Base-by-base conservation (phyloP, 768 basidiomycete genomes). In the Agrocybe chaxingu region DNA sequence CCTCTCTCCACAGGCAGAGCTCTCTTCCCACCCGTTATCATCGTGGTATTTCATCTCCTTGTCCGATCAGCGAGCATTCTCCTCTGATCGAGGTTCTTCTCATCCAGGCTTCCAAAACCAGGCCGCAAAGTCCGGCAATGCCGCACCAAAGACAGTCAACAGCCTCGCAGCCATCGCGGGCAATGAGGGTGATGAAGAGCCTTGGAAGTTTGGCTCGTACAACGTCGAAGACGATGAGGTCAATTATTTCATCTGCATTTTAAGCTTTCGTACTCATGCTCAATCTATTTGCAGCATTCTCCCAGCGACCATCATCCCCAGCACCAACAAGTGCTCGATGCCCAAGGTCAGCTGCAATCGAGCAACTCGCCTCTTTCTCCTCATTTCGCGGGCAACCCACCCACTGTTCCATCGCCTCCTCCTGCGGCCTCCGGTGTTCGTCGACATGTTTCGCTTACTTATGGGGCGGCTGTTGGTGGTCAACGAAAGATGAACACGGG, bases 181-280 rank as follows among this genome's bases (percentile, higher is more conserved):
- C 37, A 86, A 89, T 60, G 90, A 93, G 58, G 89, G 85, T 57
- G 90, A 91, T 53, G 90, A 93, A 64, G 90, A 92, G 56, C 87
- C 89, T 49, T 93, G 91, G 91, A 87, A 89, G 65, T 71, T 76
- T 38, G 81, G 82, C 36, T 78, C 75, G 32, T 74, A 67, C 69
- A 79, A 64, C 70, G 72, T 67, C 9, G 73, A 81, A 51, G 85
- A 84, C 46, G 87, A 88, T 31, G 87, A 89, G 69, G 89, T 88
- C 54, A 56, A 70, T 62, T 18, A 50, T 53, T 24, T 19, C 8
- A 45, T 49, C 47, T 42, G 34, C 24, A 34, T 47, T 35, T 51
- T 56, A 34, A 48, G 39, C 45, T 40, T 40, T 19, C 37, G 33
- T 52, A 55, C 44, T 39, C 42, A 48, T 45, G 39, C 40, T 41